Percentiles rank a stretch among this genome's conserved stretches.
Evolutionary conservation across 176 grass and related monocot genomes (phyloP).

Genomic region (Oryza rufipogon): DNA sequence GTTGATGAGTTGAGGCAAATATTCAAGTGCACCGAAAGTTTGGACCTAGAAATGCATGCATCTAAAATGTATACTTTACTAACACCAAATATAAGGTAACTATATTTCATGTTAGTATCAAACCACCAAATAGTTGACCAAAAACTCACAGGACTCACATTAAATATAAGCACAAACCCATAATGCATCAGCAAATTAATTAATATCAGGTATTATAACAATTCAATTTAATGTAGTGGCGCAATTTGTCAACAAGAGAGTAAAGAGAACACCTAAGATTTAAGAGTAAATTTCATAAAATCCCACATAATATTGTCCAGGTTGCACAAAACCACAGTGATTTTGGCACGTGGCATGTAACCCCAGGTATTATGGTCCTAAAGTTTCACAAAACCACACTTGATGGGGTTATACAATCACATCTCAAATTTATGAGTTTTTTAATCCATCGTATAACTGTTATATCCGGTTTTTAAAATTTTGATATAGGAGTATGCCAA

Average conservation of each 20-base stretch:
- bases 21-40: slow-evolving; percentile 8
- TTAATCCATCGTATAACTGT: too few species aligned
- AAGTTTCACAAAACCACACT: too few species aligned
- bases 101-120: slow-evolving; percentile 1
- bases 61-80: slow-evolving; percentile 18
- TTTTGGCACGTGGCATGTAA: too few species aligned
- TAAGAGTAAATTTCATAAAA: too few species aligned
- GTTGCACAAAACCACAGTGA: too few species aligned
- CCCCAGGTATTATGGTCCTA: too few species aligned
- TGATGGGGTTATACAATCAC: too few species aligned
- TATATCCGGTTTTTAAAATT: too few species aligned
- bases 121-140: not conserved
- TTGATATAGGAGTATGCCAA: too few species aligned
- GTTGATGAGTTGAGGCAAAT: not conserved
- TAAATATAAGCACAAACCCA: slow-evolving; percentile 15
- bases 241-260: not conserved
- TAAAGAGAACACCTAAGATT: not conserved
- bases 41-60: slow-evolving; percentile 9
- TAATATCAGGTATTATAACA: not conserved
- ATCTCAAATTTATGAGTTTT: too few species aligned
- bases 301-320: too few species aligned
- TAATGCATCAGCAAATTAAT: not conserved
- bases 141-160: not conserved
- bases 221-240: not conserved
- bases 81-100: not conserved